phyloP scores from a whole-genome alignment of 331 rosid genomes.

The Cydonia oblonga region DNA sequence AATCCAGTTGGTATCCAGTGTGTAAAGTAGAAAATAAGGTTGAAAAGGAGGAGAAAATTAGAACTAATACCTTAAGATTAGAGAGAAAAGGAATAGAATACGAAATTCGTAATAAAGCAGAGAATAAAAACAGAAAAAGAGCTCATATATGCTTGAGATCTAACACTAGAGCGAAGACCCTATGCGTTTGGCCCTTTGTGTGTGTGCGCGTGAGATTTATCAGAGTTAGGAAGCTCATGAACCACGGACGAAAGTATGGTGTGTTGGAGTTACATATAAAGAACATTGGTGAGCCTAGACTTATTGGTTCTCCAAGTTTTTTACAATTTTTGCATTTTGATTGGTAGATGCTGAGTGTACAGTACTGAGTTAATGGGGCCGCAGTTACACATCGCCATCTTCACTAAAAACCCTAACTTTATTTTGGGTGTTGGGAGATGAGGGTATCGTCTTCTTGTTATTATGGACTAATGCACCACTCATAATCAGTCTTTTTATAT shows the following conservation, averaged over 20 bases:
- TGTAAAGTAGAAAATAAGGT: background rate
- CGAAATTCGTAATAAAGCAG: background rate
- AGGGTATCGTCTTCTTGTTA: conserved; percentile 11
- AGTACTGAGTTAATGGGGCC: conserved; percentile 14
- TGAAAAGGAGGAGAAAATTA: background rate
- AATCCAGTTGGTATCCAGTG: background rate
- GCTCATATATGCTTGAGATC: conserved; percentile 1
- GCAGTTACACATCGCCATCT: conserved; percentile 22
- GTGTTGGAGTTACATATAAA: conserved; percentile 11
- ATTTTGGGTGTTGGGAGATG: background rate
- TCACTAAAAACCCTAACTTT: conserved; percentile 38
- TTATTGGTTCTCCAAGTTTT: conserved; percentile 11
- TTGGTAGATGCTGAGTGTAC: conserved; percentile 41
- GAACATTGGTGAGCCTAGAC: background rate
- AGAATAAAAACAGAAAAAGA: background rate
- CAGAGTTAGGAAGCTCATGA: conserved; percentile 7
- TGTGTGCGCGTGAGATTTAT: background rate
- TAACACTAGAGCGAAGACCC: background rate
- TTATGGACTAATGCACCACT: conserved; percentile 11
- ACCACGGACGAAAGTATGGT: conserved; percentile 12
- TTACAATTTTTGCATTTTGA: conserved; percentile 18
- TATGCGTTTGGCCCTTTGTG: background rate
- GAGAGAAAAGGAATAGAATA: background rate
- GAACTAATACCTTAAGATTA: background rate
- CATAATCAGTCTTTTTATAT: background rate